Evolutionary conservation across 2,329 filamentous ascomycete genomes (phyloP).

Genomic region (Aspergillus melleus): DNA sequence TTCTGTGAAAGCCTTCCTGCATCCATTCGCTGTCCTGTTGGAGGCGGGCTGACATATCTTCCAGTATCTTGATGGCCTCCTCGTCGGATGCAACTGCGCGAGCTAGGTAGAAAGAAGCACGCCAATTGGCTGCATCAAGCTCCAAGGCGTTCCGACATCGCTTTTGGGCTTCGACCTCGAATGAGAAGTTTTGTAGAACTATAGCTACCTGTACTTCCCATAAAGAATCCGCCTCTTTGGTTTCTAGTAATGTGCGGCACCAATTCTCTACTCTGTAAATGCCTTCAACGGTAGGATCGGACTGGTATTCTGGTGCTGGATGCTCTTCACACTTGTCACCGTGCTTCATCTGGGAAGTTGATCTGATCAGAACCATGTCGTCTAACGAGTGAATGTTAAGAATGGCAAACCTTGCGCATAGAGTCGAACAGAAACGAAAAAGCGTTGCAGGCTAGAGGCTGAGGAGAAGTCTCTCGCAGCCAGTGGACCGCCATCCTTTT

Average conservation of each 20-base stretch:
- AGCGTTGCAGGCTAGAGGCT: slow-evolving; percentile 10
- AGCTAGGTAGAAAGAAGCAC: slow-evolving; percentile 22
- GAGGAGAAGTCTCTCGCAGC: slow-evolving; percentile 14
- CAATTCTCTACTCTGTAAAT: slow-evolving; percentile 16
- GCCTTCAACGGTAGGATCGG: slow-evolving; percentile 4
- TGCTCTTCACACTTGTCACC: neutral
- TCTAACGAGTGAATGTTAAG: neutral
- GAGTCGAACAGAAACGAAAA: slow-evolving; percentile 15
- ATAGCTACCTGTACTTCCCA: slow-evolving; percentile 26
- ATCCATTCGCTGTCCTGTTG: slow-evolving; percentile 14
- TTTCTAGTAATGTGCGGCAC: slow-evolving; percentile 5
- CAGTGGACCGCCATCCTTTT: slow-evolving; percentile 26
- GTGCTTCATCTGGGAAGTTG: neutral
- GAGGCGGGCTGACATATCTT: slow-evolving; percentile 5
- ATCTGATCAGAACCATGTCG: neutral
- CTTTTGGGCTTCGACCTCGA: slow-evolving; percentile 17
- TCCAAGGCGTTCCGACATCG: slow-evolving; percentile 21
- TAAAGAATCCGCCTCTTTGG: slow-evolving; percentile 11
- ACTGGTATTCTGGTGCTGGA: neutral
- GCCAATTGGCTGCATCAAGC: slow-evolving; percentile 22
- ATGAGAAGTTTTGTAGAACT: slow-evolving; percentile 16
- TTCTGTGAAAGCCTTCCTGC: neutral
- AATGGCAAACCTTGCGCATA: slow-evolving; percentile 14
- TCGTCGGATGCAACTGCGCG: slow-evolving; percentile 14
- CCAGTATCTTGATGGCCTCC: slow-evolving; percentile 16